Evolutionary conservation across 257 asterid genomes (phyloP), one percentile per base, ranked within the genome.

Genomic region (Gardenia jasminoides): DNA sequence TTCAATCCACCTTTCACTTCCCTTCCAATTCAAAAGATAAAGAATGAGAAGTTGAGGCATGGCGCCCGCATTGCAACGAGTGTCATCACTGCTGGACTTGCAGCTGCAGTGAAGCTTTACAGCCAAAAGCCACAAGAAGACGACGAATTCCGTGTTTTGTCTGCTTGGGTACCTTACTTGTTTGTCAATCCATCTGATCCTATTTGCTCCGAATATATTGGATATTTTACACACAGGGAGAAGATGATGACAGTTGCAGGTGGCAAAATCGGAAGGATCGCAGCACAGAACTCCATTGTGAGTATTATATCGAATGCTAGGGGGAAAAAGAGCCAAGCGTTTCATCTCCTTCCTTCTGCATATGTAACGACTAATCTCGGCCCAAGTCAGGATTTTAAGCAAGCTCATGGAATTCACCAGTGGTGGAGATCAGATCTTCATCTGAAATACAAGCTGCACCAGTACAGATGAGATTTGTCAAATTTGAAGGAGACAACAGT

Each of bases 1-100:
- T 91, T 94, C 74, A 92, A 92, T 31, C 93, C 98, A 0, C 97
- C 97, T 8, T 94, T 94, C 75, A 54, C 80, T 9, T 92, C 97
- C 24, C 88, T 90, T 8, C 98, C 93, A 0, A 61, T 92, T 20
- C 92, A 90, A 48, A 71, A 82, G 26, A 76, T 90, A 0, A 72
- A 78, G 22, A 90, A 84, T 77, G 89, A 88, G 75, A 92, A 82
- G 79, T 3, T 92, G 59, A 90, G 82, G 79, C 84, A 83, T 12
- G 96, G 93, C 1, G 52, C 91, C 7, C 87, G 97, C 59, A 10
- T 90, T 12, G 91, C 91, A 2, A 86, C 79, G 64, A 88, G 90
- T 41, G 76, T 88, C 11, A 56, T 92, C 15, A 92, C 91, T 0
- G 92, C 94, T 1, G 96, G 96, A 41, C 61, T 94, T 2, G 94